Conservation (phyloP, 2,329 filamentous ascomycete species). For the Cladosporium sp. region DNA sequence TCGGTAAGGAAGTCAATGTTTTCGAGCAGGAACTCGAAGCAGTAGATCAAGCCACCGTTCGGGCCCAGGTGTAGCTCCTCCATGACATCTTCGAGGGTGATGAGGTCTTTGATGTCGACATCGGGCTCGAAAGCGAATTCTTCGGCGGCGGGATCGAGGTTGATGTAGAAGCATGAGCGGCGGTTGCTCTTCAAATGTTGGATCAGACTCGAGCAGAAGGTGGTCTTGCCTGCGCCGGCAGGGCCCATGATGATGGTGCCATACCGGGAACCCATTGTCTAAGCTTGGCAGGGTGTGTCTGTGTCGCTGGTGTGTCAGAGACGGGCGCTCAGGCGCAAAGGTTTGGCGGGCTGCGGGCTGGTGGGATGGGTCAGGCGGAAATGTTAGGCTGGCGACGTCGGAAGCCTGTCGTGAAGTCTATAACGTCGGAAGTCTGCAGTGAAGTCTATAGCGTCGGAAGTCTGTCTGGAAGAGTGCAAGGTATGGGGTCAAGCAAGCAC, state of each 20-base stretch:
- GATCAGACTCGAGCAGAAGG: conserved; percentile 91
- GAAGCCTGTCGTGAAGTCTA: neutral
- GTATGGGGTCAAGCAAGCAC: neutral
- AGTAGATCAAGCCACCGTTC: conserved; percentile 92
- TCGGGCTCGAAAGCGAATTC: conserved; percentile 88
- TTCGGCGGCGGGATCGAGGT: conserved; percentile 95
- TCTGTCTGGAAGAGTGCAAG: neutral
- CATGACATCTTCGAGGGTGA: conserved; percentile 94
- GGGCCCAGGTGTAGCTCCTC: conserved; percentile 88
- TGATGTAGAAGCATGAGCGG: conserved; percentile 95
- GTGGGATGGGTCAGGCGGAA: neutral
- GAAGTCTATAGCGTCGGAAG: neutral
- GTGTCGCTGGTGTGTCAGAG: neutral
- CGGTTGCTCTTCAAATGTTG: conserved; percentile 87
- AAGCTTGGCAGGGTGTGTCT: neutral
- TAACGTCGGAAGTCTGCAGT: neutral
- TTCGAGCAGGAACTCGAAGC: conserved; percentile 92
- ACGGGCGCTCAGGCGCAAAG: neutral
- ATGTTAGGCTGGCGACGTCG: neutral
- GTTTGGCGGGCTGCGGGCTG: neutral
- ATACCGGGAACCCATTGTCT: conserved; percentile 62
- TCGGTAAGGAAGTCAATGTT: conserved; percentile 91
- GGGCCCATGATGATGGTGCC: conserved; percentile 95
- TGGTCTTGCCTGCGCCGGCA: conserved; percentile 93
- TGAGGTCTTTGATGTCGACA: conserved; percentile 92